Evolutionary conservation across 164 flowering plant species (phyloP).

Genomic region (Dillenia suffruticosa): DNA sequence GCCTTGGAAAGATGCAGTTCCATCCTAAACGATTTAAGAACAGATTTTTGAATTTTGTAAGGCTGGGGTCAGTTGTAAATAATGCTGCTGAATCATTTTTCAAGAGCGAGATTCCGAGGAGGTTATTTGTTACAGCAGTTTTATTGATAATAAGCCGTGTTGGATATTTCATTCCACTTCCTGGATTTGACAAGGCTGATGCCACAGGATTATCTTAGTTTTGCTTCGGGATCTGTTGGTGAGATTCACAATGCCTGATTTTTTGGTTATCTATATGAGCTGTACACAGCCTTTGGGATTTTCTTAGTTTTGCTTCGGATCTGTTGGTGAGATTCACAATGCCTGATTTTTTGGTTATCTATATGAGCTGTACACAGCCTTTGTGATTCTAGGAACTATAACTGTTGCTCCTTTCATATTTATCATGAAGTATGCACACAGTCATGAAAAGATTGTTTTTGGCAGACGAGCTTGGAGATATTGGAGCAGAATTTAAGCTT

Average conservation of each 20-base stretch:
- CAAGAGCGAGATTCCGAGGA: slow-evolving; percentile 94
- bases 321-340: slow-evolving; percentile 53
- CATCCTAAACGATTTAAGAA: slow-evolving; percentile 51
- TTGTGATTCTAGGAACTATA: too few relatives aligned
- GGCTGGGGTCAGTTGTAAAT: slow-evolving; percentile 69
- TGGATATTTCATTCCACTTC: slow-evolving; percentile 91
- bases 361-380: too few relatives aligned
- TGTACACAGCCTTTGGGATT: slow-evolving; percentile 28
- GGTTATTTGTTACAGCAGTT: slow-evolving; percentile 83
- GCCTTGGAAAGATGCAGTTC: slow-evolving; percentile 9
- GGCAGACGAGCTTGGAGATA: slow-evolving; percentile 88
- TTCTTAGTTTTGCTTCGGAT: slow-evolving; percentile 80
- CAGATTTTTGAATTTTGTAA: slow-evolving; percentile 66
- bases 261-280: too few relatives aligned
- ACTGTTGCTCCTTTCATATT: too few relatives aligned
- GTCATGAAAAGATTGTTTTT: slow-evolving; percentile 2
- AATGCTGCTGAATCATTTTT: slow-evolving; percentile 87
- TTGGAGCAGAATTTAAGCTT: slow-evolving; percentile 69
- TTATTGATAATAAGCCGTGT: slow-evolving; percentile 76
- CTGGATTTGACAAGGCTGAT: slow-evolving; percentile 92
- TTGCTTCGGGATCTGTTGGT: slow-evolving; percentile 86
- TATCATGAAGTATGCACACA: too few relatives aligned
- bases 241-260: slow-evolving; percentile 12
- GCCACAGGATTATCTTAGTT: slow-evolving; percentile 80
- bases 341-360: too few relatives aligned